phyloP scores from a whole-genome alignment of 2,329 filamentous ascomycete genomes.

The Penicillium italicum region DNA sequence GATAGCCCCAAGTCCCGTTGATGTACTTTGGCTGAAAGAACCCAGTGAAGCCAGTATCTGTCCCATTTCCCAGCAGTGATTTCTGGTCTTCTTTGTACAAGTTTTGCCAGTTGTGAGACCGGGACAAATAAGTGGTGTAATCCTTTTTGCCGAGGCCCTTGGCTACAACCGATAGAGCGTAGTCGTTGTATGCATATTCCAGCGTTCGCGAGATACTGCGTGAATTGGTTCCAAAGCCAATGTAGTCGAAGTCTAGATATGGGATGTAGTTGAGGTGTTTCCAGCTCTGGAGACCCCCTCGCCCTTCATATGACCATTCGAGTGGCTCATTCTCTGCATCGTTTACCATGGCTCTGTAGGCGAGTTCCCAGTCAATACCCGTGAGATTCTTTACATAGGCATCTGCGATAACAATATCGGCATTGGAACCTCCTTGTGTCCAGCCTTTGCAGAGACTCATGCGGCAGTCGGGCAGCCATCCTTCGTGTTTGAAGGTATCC shows the following conservation, averaged over 20 bases:
- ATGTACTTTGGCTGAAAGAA: constrained; percentile 67
- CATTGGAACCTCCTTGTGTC: constrained; percentile 47
- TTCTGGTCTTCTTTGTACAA: constrained; percentile 59
- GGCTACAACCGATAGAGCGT: constrained; percentile 59
- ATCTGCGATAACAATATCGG: constrained; percentile 64
- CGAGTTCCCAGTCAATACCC: constrained; percentile 62
- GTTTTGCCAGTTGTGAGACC: constrained; percentile 62
- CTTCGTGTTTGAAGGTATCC: constrained; percentile 30
- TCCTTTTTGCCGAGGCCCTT: constrained; percentile 49
- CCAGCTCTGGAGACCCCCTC: constrained; percentile 67
- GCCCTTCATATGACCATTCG: constrained; percentile 65
- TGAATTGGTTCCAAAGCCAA: constrained; percentile 64
- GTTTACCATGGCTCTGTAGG: constrained; percentile 64
- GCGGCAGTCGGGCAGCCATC: constrained; percentile 32
- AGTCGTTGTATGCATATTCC: constrained; percentile 75
- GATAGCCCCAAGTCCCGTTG: constrained; percentile 64
- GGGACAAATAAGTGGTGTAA: constrained; percentile 50
- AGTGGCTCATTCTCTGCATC: constrained; percentile 66
- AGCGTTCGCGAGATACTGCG: constrained; percentile 66
- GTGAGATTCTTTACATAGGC: constrained; percentile 62
- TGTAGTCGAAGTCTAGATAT: constrained; percentile 61
- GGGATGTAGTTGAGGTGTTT: constrained; percentile 66
- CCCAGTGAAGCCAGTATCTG: constrained; percentile 61
- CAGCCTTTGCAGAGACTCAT: constrained; percentile 34
- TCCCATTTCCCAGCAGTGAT: constrained; percentile 51